Percentiles rank a stretch among this genome's conserved stretches.
phyloP scores from a whole-genome alignment of 306 rosid species.

The Fagus crenata region DNA sequence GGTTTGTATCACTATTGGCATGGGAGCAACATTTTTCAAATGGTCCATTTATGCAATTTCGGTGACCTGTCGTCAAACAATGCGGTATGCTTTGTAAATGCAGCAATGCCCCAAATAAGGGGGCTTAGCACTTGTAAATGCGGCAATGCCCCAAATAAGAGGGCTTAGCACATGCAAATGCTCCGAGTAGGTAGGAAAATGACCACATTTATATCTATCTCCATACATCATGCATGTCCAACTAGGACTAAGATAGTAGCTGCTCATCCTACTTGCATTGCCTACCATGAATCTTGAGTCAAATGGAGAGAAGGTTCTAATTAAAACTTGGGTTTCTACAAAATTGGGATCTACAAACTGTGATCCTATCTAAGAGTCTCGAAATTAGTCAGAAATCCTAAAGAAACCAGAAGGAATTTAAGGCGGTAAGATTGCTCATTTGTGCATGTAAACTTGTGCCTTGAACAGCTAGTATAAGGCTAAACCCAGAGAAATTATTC shows the following conservation, averaged over 20 bases:
- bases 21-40: neutral
- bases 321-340: slow-evolving; percentile 15
- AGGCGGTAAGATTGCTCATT: neutral
- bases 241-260: neutral
- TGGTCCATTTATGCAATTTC: neutral
- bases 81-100: slow-evolving; percentile 1
- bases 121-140: slow-evolving; percentile 17
- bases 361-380: neutral
- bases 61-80: neutral
- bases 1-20: no score
- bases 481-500: no score
- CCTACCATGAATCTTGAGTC: neutral
- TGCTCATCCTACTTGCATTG: slow-evolving; percentile 10
- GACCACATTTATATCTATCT: neutral
- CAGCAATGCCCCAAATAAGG: neutral
- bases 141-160: neutral
- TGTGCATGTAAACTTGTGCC: neutral
- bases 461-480: neutral
- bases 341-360: slow-evolving; percentile 10
- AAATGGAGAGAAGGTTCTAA: slow-evolving; percentile 18
- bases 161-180: slow-evolving; percentile 18
- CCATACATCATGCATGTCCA: neutral
- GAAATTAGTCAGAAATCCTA: neutral
- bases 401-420: neutral
- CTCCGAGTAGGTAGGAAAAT: neutral